A percentile compares a stretch with the other conserved stretches of the same genome.
phyloP scores from a whole-genome alignment of 768 basidiomycete species.

The Brasilioporus rufonigricans region DNA sequence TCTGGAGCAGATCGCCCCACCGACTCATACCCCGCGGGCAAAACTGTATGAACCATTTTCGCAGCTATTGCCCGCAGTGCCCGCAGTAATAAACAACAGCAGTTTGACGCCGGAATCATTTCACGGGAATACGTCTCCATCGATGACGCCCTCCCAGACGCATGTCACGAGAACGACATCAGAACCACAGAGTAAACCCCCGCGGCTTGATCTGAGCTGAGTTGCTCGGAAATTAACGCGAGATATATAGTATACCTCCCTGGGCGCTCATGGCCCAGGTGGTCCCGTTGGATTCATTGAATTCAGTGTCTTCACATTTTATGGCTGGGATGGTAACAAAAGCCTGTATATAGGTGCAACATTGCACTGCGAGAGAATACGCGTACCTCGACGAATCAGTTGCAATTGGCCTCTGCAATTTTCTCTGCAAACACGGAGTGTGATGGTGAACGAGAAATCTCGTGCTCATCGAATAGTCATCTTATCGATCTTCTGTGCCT shows the following conservation, averaged over 20 bases:
- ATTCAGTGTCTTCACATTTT: background rate
- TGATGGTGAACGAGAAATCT: background rate
- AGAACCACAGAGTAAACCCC: constrained; percentile 19
- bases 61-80: constrained; percentile 26
- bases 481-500: background rate
- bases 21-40: constrained; percentile 37
- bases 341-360: constrained; percentile 5
- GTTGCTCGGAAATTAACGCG: background rate
- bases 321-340: background rate
- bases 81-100: constrained; percentile 31
- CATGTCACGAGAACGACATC: constrained; percentile 8
- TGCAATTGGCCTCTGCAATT: background rate
- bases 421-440: background rate
- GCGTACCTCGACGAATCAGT: background rate
- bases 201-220: constrained; percentile 32
- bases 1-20: constrained; percentile 46
- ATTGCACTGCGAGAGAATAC: background rate
- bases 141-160: constrained; percentile 27
- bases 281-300: background rate
- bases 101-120: constrained; percentile 58
- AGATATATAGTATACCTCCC: background rate
- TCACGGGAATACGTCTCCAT: constrained; percentile 57
- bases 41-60: constrained; percentile 41
- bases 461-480: background rate
- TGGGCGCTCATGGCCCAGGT: background rate